These are phyloP conservation scores for Pseudohyphozyma bogoriensis DNA, from an alignment of 768 basidiomycete species.

Conservation along the genomic window DNA sequence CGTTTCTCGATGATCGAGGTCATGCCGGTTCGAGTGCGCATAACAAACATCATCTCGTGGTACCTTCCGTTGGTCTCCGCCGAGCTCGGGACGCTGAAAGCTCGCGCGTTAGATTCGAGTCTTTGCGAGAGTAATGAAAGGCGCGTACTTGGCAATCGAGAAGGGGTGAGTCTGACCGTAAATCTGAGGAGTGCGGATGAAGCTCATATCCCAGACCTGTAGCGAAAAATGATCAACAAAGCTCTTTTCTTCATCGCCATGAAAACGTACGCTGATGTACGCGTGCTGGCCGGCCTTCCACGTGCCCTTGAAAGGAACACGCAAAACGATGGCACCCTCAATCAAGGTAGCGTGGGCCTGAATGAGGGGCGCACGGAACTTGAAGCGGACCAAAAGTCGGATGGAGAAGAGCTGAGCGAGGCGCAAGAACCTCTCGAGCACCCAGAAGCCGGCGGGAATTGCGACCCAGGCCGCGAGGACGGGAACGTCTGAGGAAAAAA, in stretches of 20 bases:
- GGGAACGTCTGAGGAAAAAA: conserved; percentile 4
- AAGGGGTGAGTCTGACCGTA: background rate
- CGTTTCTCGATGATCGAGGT: conserved; percentile 9
- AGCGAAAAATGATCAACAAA: too few species aligned
- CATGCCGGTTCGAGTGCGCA: conserved; percentile 15
- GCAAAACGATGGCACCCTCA: conserved; percentile 1
- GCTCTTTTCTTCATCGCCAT: too few species aligned
- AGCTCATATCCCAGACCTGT: background rate
- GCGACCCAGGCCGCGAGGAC: background rate
- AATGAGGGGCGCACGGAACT: background rate
- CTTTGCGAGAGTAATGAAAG: too few species aligned
- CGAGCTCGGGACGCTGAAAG: background rate
- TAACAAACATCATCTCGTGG: conserved; percentile 18
- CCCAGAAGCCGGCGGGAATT: background rate
- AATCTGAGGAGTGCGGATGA: background rate
- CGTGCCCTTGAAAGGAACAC: background rate
- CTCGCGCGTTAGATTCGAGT: too few species aligned
- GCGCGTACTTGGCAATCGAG: background rate
- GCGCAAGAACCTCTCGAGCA: background rate
- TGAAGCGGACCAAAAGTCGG: background rate
- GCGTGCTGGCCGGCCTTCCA: background rate
- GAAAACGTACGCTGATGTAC: background rate
- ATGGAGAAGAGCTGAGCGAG: background rate
- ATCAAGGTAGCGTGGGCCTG: background rate
- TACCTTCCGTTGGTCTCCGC: background rate